phyloP scores from a whole-genome alignment of 495 filamentous ascomycete species.

The Rostrohypoxylon terebratum region DNA sequence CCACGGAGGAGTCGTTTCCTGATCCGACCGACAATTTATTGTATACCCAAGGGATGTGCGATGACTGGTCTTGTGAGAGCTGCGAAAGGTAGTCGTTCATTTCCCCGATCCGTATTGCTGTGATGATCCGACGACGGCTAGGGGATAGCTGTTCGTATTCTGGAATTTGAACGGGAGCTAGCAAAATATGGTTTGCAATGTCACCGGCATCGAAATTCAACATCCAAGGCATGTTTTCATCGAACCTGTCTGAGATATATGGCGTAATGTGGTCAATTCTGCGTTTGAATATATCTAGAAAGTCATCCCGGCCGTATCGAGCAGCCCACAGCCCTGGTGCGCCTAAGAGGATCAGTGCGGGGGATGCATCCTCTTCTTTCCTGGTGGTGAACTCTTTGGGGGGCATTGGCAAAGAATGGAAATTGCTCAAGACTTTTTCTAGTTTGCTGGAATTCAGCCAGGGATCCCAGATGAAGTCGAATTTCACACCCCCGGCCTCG shows the following conservation, averaged over 20 bases:
- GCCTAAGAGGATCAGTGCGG: constrained; percentile 60
- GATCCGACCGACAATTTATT: constrained; percentile 56
- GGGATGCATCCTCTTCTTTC: constrained; percentile 33
- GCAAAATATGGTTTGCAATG: constrained; percentile 55
- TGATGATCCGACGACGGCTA: constrained; percentile 61
- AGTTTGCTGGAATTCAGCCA: constrained; percentile 67
- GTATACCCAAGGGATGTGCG: constrained; percentile 67
- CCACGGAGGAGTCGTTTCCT: constrained; percentile 55
- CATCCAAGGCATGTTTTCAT: constrained; percentile 14
- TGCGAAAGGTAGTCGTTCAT: constrained; percentile 69
- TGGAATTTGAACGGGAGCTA: constrained; percentile 69
- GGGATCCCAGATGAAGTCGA: constrained; percentile 72
- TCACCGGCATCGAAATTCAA: constrained; percentile 9
- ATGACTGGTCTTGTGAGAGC: constrained; percentile 52
- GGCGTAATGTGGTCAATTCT: constrained; percentile 58
- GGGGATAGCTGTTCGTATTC: constrained; percentile 61
- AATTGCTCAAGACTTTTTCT: constrained; percentile 54
- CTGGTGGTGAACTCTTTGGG: constrained; percentile 2
- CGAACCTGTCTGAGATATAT: constrained; percentile 45
- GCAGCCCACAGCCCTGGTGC: constrained; percentile 69
- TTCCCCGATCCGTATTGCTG: constrained; percentile 60
- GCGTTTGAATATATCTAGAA: constrained; percentile 60
- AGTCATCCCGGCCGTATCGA: constrained; percentile 60
- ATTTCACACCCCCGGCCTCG: constrained; percentile 51
- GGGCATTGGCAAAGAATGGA: constrained; percentile 30